Base-by-base conservation (phyloP, 441 rosid genomes). In the Bocquillonia castaneifolia region DNA sequence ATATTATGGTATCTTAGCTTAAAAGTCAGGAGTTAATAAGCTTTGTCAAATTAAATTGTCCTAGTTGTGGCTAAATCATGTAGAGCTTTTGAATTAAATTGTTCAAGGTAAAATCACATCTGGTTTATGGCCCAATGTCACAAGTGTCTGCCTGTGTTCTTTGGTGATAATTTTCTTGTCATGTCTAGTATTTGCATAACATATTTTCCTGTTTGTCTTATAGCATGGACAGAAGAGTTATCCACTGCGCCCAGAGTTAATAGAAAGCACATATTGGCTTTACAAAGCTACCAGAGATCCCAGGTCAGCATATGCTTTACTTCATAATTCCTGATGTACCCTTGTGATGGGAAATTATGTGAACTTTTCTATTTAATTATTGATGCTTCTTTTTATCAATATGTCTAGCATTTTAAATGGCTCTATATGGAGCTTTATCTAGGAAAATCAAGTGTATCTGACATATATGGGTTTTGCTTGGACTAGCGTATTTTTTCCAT, bases 261-360 rank as follows among this genome's bases (percentile, higher is more conserved):
- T 90, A 29, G 99, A 94, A 72, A 94, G 99, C 85, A 94, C 99
- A 37, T 94, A 94, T 72, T 92, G 96, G 99, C 89, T 94, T 67
- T 94, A 87, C 86, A 94, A 92, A 82, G 98, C 99, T 75, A 94
- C 98, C 57, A 80, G 96, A 81, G 87, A 94, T 80, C 88, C 91
- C 45, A 90, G 93, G 99, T 94, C 22, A 73, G 62, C 67, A 72
- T 74, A 40, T 71, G 48, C 62, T 45, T 34, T 45, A 72, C 13
- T 63, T 52, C 59, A 9, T 71, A 17, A 59, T 68, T 67, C 2
- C 42, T 22, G 17, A 25, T 28, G 53, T 6, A 18, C 40, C 40
- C 22, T 18, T 28, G 37, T 31, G 29, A 37, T 15, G 18, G 50
- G 23, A 37, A 22, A 52, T 65, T 42, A 15, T 15, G 26, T 20